phyloP scores from a whole-genome alignment of 1,139 yeast genomes.

The Yamadazyma songkhlaensis region DNA sequence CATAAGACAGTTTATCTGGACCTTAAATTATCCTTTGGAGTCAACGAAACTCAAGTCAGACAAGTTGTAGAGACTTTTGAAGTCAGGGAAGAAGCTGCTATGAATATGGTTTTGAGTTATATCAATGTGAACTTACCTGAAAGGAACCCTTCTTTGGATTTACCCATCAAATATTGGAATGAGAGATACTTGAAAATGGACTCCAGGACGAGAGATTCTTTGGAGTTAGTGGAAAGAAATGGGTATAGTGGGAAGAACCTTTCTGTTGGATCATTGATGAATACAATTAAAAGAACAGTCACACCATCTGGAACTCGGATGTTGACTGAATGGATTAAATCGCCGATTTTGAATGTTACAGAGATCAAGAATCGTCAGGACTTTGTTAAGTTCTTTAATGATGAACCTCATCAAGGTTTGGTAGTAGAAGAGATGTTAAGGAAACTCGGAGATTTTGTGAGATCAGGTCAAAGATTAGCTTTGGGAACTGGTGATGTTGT shows the following conservation, averaged over 20 bases:
- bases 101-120: slow-evolving; percentile 43
- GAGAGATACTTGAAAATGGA: slow-evolving; percentile 71
- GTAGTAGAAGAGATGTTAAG: slow-evolving; percentile 19
- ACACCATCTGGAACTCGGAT: slow-evolving; percentile 82
- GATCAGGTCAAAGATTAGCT: slow-evolving; percentile 37
- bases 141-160: slow-evolving; percentile 31
- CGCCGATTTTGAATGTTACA: slow-evolving; percentile 64
- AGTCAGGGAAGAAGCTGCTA: slow-evolving; percentile 39
- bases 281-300: slow-evolving; percentile 66
- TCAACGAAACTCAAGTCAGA: slow-evolving; percentile 53
- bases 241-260: slow-evolving; percentile 51
- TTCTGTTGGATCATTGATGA: slow-evolving; percentile 65
- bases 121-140: slow-evolving; percentile 42
- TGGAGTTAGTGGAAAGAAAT: slow-evolving; percentile 62
- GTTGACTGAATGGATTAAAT: slow-evolving; percentile 75
- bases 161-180: slow-evolving; percentile 40
- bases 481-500: slow-evolving; percentile 36
- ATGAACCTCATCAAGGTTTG: slow-evolving; percentile 20
- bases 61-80: slow-evolving; percentile 56
- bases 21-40: slow-evolving; percentile 34
- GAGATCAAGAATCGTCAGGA: slow-evolving; percentile 62
- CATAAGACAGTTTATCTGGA: slow-evolving; percentile 37
- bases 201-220: slow-evolving; percentile 73
- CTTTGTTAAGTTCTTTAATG: slow-evolving; percentile 53
- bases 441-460: slow-evolving; percentile 35